phyloP scores from a whole-genome alignment of 805 yeast genomes.

The Yarrowia sp. region DNA sequence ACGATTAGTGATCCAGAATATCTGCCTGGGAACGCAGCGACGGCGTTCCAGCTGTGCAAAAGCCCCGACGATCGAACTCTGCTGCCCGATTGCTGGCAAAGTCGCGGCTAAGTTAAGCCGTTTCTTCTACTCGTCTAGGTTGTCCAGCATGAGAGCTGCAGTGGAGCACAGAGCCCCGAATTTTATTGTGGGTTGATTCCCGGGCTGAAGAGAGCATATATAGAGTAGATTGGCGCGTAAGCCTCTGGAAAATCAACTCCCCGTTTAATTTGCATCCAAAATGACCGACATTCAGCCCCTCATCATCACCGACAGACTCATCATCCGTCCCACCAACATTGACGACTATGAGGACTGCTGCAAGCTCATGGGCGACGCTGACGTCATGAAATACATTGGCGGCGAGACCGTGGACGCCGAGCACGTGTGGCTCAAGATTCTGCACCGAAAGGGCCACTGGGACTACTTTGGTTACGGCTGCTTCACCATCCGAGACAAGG shows the following conservation, averaged over 20 bases:
- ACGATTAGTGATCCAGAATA: neutral
- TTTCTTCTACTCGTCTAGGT: constrained; percentile 1
- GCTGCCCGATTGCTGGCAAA: neutral
- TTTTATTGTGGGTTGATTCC: constrained; percentile 2
- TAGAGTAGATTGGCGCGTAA: neutral
- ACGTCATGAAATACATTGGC: constrained; percentile 25
- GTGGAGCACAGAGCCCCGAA: neutral
- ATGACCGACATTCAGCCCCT: neutral
- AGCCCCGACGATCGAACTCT: neutral
- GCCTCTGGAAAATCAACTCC: neutral
- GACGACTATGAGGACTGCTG: constrained; percentile 24
- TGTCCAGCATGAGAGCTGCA: constrained; percentile 7
- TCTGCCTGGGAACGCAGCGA: too few relatives aligned
- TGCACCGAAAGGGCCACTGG: constrained; percentile 32
- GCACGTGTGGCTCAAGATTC: constrained; percentile 29
- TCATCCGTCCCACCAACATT: constrained; percentile 13
- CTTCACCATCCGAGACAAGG: constrained; percentile 27
- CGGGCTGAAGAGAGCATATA: neutral
- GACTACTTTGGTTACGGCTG: constrained; percentile 35
- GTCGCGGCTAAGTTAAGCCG: constrained; percentile 6
- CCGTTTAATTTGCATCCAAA: neutral
- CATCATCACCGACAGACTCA: constrained; percentile 11
- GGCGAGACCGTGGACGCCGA: constrained; percentile 15
- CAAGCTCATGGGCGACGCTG: constrained; percentile 26
- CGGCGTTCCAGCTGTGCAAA: too few relatives aligned